A percentile compares a stretch with the other conserved stretches of the same genome.
Evolutionary conservation across 129 eudicot genomes (phyloP).

Genomic region (Cynara cardunculus): DNA sequence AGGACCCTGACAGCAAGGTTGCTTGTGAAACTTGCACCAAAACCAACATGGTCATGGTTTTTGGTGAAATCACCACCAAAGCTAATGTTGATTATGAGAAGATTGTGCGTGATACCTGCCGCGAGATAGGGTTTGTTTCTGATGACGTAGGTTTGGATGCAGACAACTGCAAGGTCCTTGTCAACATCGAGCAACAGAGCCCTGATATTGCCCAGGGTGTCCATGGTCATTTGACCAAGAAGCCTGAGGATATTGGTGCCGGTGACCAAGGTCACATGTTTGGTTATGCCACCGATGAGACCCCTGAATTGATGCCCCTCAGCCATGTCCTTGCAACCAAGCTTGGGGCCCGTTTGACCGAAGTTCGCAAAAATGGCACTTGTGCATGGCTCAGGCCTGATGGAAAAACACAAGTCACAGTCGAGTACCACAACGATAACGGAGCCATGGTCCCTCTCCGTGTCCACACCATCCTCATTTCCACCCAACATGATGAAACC

Average conservation of each 20-base stretch:
- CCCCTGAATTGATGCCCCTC: conserved; percentile 68
- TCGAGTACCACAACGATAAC: conserved; percentile 53
- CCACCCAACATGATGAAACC: conserved; percentile 64
- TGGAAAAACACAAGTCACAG: conserved; percentile 64
- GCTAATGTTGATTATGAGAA: conserved; percentile 56
- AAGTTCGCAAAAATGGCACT: conserved; percentile 60
- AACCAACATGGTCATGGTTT: conserved; percentile 69
- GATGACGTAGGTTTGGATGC: conserved; percentile 71
- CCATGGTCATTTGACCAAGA: conserved; percentile 64
- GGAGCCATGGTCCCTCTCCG: conserved; percentile 64
- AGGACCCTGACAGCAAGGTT: conserved; percentile 69
- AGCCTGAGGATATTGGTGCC: conserved; percentile 68
- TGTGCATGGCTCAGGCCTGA: conserved; percentile 69
- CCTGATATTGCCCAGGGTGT: conserved; percentile 72
- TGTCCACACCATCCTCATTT: conserved; percentile 59
- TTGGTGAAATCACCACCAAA: conserved; percentile 71
- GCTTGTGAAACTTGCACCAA: conserved; percentile 74
- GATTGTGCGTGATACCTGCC: conserved; percentile 60
- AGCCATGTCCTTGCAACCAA: conserved; percentile 71
- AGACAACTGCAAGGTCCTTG: conserved; percentile 60
- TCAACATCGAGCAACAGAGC: conserved; percentile 65
- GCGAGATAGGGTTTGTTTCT: conserved; percentile 49
- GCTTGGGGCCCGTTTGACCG: conserved; percentile 60
- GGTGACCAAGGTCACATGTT: conserved; percentile 70
- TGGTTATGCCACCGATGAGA: conserved; percentile 73